Base-by-base conservation (phyloP, 495 filamentous ascomycete genomes). In the Neurospora sp. region DNA sequence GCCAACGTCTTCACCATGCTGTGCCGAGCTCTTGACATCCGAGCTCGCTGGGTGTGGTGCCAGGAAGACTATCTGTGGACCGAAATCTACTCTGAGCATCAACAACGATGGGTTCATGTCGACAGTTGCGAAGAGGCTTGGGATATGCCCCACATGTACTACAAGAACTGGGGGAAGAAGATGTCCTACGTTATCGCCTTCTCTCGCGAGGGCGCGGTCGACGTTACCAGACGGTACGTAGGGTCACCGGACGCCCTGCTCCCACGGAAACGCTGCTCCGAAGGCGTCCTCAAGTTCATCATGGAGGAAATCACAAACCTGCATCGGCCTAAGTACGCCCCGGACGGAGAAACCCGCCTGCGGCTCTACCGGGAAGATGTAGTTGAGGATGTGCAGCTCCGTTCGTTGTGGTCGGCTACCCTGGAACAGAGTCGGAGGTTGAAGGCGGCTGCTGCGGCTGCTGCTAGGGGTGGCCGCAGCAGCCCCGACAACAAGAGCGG, bases 1-100 rank as follows among this genome's bases (percentile, higher is more conserved):
- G 94, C 92, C 71, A 98, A 98, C 82, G 97, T 94, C 84, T 99
- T 99, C 83, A 94, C 92, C 81, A 99, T 99, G 96, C 87, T 99
- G 28, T 98, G 96, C 83, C 89, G 96, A 59, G 96, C 96, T 8
- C 88, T 98, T 38, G 94, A 94, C 39, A 91, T 90, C 42, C 89
- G 96, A 62, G 96, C 98, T 21, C 89, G 96, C 75, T 99, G 96
- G 96, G 93, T 99, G 37, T 99, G 96, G 96, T 98, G 98, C 75
- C 90, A 91, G 39, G 96, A 99, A 82, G 96, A 99, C 81, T 92
- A 97, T 74, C 92, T 97, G 28, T 99, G 96, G 95, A 97, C 94
- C 1, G 96, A 99, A 81, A 90, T 98, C 34, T 99, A 97, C 81
- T 97, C 94, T 19, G 94, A 96, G 76, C 94, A 97, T 78, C 90